Base-by-base conservation (phyloP, 2,329 filamentous ascomycete genomes). In the Magnaporthiopsis incrustans region DNA sequence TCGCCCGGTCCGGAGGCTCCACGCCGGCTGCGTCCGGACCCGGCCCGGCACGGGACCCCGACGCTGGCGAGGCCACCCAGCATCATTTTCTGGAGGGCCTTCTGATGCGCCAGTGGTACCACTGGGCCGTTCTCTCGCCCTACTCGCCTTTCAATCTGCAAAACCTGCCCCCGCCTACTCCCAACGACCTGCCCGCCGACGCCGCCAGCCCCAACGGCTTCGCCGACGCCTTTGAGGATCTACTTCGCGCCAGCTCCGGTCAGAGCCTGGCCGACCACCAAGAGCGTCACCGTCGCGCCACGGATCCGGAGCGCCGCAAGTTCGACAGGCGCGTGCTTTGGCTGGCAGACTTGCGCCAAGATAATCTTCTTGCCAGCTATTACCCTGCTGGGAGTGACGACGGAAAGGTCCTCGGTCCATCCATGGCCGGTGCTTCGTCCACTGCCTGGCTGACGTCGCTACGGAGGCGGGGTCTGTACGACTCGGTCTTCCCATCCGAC, bases 161-260 rank as follows among this genome's bases (percentile, higher is more conserved):
- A 59, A 70, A 77, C 64, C 74, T 84, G 10, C 77, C 73, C 10
- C 81, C 79, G 66, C 83, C 83, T 2, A 69, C 75, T 0, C 82
- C 82, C 0, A 75, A 71, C 10, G 81, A 81, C 66, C 73, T 77
- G 1, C 76, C 78, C 11, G 65, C 71, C 4, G 73, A 74, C 59
- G 66, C 74, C 38, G 60, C 72, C 15, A 70, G 69, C 56, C 68
- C 75, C 44, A 83, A 84, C 68, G 82, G 80, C 11, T 86, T 84
- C 67, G 76, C 80, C 38, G 82, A 85, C 67, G 83, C 83, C 60
- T 85, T 85, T 66, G 83, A 86, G 68, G 83, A 86, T 66, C 77
- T 86, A 22, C 74, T 86, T 15, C 73, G 75, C n/a, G 77, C 78
- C 25, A 77, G 76, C n/a, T 75, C 77, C 18, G 78, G 77, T 4